These are phyloP conservation scores for Drechslerella dactyloides DNA, from an alignment of 2,329 filamentous ascomycete species.

Conservation along the genomic window DNA sequence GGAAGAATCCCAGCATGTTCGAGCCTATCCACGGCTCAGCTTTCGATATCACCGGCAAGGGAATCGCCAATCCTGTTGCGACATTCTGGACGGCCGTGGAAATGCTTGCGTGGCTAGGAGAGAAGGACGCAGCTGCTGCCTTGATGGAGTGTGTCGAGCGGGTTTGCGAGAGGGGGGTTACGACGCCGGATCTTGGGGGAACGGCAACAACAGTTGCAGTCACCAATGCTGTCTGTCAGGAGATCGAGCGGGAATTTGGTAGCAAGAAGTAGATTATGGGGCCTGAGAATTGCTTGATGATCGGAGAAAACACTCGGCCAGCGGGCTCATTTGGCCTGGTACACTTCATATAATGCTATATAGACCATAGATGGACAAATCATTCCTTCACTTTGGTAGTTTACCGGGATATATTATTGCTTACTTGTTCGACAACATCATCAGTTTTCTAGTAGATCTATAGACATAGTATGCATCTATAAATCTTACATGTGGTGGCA, in stretches of 20 bases:
- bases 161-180: slow-evolving; percentile 63
- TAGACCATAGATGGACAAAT: too few species aligned
- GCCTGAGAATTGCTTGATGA: too few species aligned
- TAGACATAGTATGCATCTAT: too few species aligned
- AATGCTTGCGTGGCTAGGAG: slow-evolving; percentile 75
- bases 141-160: slow-evolving; percentile 64
- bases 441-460: too few species aligned
- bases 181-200: slow-evolving; percentile 65
- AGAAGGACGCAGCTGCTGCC: slow-evolving; percentile 62
- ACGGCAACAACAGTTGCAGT: slow-evolving; percentile 42
- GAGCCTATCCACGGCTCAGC: slow-evolving; percentile 96
- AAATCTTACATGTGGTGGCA: too few species aligned
- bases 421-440: too few species aligned
- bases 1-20: slow-evolving; percentile 72
- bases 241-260: slow-evolving; percentile 15
- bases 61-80: slow-evolving; percentile 86
- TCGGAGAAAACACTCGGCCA: too few species aligned
- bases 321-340: too few species aligned
- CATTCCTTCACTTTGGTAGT: too few species aligned
- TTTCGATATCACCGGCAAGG: slow-evolving; percentile 88
- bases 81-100: slow-evolving; percentile 92
- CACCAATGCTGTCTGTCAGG: slow-evolving; percentile 32
- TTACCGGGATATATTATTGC: too few species aligned
- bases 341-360: too few species aligned
- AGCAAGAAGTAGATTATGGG: slow-evolving; percentile 17